Conservation (phyloP, 2,329 filamentous ascomycete genomes). For the Colletotrichum sidae region DNA sequence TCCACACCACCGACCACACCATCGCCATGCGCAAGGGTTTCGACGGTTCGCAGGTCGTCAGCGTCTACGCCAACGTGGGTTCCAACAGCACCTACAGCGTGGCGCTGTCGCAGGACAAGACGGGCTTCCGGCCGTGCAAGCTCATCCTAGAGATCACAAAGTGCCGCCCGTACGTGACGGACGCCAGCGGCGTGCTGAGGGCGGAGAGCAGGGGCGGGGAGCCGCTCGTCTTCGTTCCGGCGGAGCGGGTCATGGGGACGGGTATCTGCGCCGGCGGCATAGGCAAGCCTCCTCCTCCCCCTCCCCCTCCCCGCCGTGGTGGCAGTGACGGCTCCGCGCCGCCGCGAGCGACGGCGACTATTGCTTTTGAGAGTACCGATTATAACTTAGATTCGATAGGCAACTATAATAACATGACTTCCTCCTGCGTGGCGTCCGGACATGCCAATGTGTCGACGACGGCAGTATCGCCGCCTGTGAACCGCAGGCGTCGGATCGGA, state of each 20-base stretch:
- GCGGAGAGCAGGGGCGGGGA: constrained; percentile 29
- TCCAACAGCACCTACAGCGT: constrained; percentile 24
- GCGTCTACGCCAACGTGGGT: constrained; percentile 36
- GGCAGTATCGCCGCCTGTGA: too few relatives aligned
- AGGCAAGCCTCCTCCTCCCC: constrained; percentile 32
- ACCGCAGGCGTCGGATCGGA: too few relatives aligned
- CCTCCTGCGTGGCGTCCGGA: constrained; percentile 19
- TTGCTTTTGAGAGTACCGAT: constrained; percentile 33
- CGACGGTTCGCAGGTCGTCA: constrained; percentile 29
- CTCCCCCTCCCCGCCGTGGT: constrained; percentile 24
- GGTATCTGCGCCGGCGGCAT: constrained; percentile 33
- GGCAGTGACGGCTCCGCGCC: constrained; percentile 7
- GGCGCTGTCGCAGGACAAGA: constrained; percentile 15
- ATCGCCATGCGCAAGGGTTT: constrained; percentile 36
- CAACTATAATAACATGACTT: constrained; percentile 36
- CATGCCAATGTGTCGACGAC: too few relatives aligned
- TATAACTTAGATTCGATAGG: constrained; percentile 34
- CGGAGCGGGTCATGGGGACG: constrained; percentile 32
- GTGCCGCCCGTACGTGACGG: constrained; percentile 31
- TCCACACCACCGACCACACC: constrained; percentile 13
- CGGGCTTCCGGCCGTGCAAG: constrained; percentile 32
- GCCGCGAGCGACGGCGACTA: constrained; percentile 10
- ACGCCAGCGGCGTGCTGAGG: constrained; percentile 25
- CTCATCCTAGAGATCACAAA: constrained; percentile 32
- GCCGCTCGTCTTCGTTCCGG: constrained; percentile 35